Conservation (phyloP, 352 stramenopile species). For the Pythium vanterpoolii region DNA sequence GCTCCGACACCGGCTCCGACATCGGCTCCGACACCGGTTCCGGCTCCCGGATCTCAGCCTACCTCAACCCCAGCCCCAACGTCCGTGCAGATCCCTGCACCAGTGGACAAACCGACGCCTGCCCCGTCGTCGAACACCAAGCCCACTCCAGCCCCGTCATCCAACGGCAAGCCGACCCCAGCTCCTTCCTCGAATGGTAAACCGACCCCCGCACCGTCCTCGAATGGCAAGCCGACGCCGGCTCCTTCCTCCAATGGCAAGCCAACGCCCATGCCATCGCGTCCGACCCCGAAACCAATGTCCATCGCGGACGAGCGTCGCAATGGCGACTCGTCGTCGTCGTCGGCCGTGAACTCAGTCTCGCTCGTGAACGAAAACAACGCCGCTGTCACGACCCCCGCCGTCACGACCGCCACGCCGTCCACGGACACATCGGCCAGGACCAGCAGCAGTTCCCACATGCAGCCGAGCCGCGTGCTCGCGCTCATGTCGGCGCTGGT, state of each 20-base stretch:
- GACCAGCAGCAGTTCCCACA: background rate
- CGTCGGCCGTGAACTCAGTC: background rate
- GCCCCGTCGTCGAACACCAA: background rate
- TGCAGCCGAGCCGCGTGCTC: constrained; percentile 7
- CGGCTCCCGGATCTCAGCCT: background rate
- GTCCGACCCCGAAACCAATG: constrained; percentile 4
- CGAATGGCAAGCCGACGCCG: background rate
- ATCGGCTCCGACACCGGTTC: background rate
- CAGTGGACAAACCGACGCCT: constrained; percentile 8
- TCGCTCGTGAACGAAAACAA: constrained; percentile 3
- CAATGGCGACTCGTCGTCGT: background rate
- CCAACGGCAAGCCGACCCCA: background rate
- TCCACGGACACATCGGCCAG: background rate
- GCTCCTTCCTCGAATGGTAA: background rate
- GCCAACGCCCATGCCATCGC: background rate
- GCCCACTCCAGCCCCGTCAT: background rate
- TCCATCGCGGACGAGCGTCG: background rate
- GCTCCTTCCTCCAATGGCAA: background rate
- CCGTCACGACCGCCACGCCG: background rate
- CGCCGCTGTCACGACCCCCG: background rate
- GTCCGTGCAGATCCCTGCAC: background rate
- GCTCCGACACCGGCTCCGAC: constrained; percentile 2
- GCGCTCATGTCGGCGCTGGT: constrained; percentile 1
- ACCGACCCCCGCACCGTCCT: constrained; percentile 5
- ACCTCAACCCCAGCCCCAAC: background rate